These are phyloP conservation scores for Vachellia pachyceras DNA, from an alignment of 306 rosid species.

Conservation along the genomic window DNA sequence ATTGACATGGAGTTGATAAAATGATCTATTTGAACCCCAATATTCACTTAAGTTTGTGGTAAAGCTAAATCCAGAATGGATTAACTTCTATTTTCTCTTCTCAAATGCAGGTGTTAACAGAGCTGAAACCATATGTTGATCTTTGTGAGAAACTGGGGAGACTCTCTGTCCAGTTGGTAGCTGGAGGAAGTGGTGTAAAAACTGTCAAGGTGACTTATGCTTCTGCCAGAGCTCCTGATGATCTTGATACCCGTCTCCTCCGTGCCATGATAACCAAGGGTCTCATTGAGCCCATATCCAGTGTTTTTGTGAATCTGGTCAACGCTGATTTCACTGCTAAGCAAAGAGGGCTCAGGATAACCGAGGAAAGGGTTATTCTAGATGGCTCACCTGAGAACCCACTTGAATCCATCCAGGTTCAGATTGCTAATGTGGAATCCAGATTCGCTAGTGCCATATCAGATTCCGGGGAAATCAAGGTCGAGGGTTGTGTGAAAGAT, in stretches of 20 bases:
- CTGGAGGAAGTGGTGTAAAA: conserved; percentile 98
- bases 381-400: conserved; percentile 96
- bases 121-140: conserved; percentile 88
- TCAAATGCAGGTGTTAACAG: conserved; percentile 68
- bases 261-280: conserved; percentile 99
- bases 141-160: conserved; percentile 96
- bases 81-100: conserved; percentile 26
- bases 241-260: conserved; percentile 93
- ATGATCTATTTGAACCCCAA: background rate
- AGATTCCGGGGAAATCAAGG: conserved; percentile 82
- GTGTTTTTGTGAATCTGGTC: conserved; percentile 88
- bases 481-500: conserved; percentile 91
- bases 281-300: conserved; percentile 93
- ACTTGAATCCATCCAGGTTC: conserved; percentile 81
- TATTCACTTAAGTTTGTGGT: background rate
- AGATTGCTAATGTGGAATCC: conserved; percentile 95
- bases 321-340: conserved; percentile 98
- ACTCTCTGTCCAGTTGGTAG: conserved; percentile 93
- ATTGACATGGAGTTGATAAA: background rate
- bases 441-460: conserved; percentile 91
- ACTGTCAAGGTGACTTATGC: conserved; percentile 87
- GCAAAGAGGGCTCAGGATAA: conserved; percentile 88
- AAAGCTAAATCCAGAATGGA: background rate
- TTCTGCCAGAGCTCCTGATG: conserved; percentile 92
- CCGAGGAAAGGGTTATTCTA: conserved; percentile 75